These are phyloP conservation scores for Tolypocladium nubicola DNA, from an alignment of 2,329 filamentous ascomycete species.

Conservation along the genomic window DNA sequence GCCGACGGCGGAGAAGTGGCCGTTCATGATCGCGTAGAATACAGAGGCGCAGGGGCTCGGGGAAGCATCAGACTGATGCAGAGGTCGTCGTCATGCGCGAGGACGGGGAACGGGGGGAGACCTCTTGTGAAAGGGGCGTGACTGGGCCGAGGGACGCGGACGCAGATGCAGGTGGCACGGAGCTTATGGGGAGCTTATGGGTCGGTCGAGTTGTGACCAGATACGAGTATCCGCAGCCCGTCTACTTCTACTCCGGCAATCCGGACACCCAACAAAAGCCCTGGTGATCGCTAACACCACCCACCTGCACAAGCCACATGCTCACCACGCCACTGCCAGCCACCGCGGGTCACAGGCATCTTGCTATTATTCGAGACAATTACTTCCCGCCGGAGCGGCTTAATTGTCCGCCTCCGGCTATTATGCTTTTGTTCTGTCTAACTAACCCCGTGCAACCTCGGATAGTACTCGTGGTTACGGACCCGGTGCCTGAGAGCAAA, in stretches of 20 bases:
- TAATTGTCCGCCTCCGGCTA: not conserved
- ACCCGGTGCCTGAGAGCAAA: no score
- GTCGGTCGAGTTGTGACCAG: not conserved
- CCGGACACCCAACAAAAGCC: not conserved
- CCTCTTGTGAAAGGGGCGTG: not conserved
- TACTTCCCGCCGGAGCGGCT: not conserved
- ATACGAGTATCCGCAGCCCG: not conserved
- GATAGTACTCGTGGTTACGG: no score
- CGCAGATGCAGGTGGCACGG: not conserved
- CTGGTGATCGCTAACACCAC: not conserved
- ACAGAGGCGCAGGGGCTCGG: slow-evolving; percentile 1
- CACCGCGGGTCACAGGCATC: not conserved
- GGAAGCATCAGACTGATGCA: slow-evolving; percentile 3
- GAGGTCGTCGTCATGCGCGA: not conserved
- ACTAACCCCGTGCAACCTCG: no score
- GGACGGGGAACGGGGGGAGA: not conserved
- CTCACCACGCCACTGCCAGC: not conserved
- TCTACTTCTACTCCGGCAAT: no score
- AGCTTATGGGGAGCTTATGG: not conserved
- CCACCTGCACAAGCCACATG: not conserved
- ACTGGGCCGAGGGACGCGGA: not conserved
- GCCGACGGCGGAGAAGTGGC: slow-evolving; percentile 68
- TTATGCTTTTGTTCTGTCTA: not conserved
- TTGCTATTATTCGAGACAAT: not conserved
- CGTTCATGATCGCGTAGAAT: slow-evolving; percentile 49